phyloP scores from a whole-genome alignment of 1,139 yeast genomes.

The Geotrichum aggregatum region DNA sequence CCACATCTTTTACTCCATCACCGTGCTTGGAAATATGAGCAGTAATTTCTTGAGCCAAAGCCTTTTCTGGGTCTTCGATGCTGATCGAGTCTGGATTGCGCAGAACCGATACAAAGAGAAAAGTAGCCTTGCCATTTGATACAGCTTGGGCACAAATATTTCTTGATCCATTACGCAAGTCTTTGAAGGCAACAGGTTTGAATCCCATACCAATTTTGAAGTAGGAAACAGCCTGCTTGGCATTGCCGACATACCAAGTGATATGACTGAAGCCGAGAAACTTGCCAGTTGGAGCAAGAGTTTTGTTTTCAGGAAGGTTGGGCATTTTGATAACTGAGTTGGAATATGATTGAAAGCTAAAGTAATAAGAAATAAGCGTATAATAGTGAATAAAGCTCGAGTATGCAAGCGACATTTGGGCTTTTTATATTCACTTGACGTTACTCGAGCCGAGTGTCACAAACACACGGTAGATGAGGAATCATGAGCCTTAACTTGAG shows the following conservation, averaged over 20 bases:
- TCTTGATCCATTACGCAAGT: slow-evolving; percentile 64
- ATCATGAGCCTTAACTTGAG: too few relatives aligned
- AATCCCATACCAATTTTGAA: slow-evolving; percentile 61
- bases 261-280: slow-evolving; percentile 46
- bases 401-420: too few relatives aligned
- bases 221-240: slow-evolving; percentile 57
- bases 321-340: neutral
- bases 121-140: slow-evolving; percentile 49
- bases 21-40: slow-evolving; percentile 58
- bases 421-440: too few relatives aligned
- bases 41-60: slow-evolving; percentile 40
- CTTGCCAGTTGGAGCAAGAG: neutral
- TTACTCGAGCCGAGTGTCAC: too few relatives aligned
- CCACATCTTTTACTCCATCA: slow-evolving; percentile 71
- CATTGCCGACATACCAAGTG: slow-evolving; percentile 62
- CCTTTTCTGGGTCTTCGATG: slow-evolving; percentile 30
- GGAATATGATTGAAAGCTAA: neutral
- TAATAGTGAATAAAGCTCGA: too few relatives aligned
- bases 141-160: slow-evolving; percentile 58
- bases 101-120: slow-evolving; percentile 51
- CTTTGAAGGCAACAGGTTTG: slow-evolving; percentile 55
- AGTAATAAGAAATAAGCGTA: neutral
- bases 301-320: neutral
- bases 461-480: too few relatives aligned
- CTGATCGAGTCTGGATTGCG: slow-evolving; percentile 22